Percentiles rank a stretch among this genome's conserved stretches.
phyloP scores from a whole-genome alignment of 345 rosid genomes.

The Syzygium aromaticum region DNA sequence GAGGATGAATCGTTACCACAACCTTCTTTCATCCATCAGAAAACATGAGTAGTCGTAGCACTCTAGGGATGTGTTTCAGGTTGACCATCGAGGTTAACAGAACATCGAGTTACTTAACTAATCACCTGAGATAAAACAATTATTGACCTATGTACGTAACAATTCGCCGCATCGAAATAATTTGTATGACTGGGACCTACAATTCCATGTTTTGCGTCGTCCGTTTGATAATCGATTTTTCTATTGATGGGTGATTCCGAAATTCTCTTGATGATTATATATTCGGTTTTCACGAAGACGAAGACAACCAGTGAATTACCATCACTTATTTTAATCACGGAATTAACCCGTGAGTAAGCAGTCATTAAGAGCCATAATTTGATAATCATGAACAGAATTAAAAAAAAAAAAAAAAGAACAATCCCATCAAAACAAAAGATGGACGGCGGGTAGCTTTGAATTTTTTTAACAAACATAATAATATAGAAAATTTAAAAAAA shows the following conservation, averaged over 20 bases:
- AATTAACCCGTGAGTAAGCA: not conserved
- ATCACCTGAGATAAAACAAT: not conserved
- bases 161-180: accelerated
- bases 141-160: not conserved
- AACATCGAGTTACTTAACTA: not conserved
- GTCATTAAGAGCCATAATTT: not conserved
- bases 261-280: not conserved
- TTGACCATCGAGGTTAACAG: not conserved
- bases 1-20: not conserved
- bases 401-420: not conserved
- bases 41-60: not conserved
- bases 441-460: not conserved
- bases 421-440: not conserved
- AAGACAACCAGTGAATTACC: not conserved
- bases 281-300: not conserved
- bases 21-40: not conserved
- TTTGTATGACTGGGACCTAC: not conserved
- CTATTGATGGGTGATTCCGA: not conserved
- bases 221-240: not conserved
- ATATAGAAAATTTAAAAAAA: not conserved
- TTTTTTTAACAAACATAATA: not conserved
- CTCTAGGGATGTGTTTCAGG: not conserved
- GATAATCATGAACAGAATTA: not conserved
- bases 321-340: not conserved
- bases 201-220: not conserved